phyloP scores from a whole-genome alignment of 2,329 filamentous ascomycete genomes.

The Epichloe sibirici region DNA sequence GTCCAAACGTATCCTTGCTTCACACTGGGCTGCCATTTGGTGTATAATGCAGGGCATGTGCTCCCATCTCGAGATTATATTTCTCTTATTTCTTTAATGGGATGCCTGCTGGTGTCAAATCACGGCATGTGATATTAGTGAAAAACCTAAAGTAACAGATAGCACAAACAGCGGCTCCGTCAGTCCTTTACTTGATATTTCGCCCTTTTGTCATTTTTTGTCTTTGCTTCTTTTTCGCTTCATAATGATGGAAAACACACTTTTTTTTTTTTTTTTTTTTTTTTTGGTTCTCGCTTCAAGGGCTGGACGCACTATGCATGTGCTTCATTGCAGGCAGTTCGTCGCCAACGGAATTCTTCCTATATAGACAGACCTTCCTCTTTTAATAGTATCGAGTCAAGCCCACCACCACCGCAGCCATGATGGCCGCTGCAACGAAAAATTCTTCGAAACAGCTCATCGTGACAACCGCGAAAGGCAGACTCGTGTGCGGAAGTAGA shows the following conservation, averaged over 20 bases:
- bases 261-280: too few species aligned
- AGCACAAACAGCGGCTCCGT: not conserved
- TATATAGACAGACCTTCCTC: not conserved
- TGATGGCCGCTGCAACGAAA: not conserved
- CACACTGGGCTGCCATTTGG: conserved; percentile 3
- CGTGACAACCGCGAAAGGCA: not conserved
- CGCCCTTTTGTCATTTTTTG: not conserved
- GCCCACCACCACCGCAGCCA: not conserved
- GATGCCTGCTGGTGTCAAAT: not conserved
- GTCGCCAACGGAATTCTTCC: not conserved
- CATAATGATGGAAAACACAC: not conserved
- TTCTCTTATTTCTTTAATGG: not conserved
- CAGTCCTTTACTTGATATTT: not conserved
- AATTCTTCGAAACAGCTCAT: not conserved
- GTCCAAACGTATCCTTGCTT: conserved; percentile 2
- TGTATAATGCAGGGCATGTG: not conserved
- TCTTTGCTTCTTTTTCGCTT: not conserved
- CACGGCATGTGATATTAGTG: not conserved
- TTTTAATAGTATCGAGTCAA: not conserved
- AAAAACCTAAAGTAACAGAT: not conserved
- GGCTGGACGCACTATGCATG: not conserved
- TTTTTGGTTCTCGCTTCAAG: not conserved
- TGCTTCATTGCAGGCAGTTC: not conserved
- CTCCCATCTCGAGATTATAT: not conserved
- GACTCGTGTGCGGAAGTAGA: not conserved